Base-by-base conservation (phyloP, 768 basidiomycete species). In the Psilocybe azurescens region DNA sequence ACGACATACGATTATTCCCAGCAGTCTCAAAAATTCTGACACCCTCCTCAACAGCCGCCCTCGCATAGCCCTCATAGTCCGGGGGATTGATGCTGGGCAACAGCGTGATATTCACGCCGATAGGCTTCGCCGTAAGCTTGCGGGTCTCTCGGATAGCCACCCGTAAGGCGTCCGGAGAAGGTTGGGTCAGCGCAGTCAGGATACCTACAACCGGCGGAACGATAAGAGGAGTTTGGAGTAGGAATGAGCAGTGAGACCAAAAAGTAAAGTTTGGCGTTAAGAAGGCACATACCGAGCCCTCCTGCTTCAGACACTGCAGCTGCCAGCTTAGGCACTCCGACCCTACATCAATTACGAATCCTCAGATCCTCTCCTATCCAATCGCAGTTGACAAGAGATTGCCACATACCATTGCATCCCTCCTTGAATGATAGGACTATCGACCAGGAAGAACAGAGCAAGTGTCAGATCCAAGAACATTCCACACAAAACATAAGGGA, bases 21-120 rank as follows among this genome's bases (percentile, higher is more conserved):
- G 95, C 95, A 0, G 95, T 97, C 79, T 97, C 95, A 70, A 95
- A 93, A 47, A 97, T 89, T 69, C 74, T 81, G n/a, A 97, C 84
- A 6, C 93, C 93, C 71, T 96, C 95, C 63, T 92, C 93, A 51
- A 95, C 86, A 8, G 94, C 90, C 7, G 82, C 93, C 38, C 88
- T 79, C 0, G 91, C 91, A 67, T 90, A 95, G 11, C 90, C 93
- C 56, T 84, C 88, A 70, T 98, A 97, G 67, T 95, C 93, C 2
- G 96, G 96, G 0, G 95, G 94, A 59, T 88, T 92, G 67, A 97
- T 97, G 33, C 85, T 86, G 0, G 96, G 95, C 24, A 97, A 80
- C n/a, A 95, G 75, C 0, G 93, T 95, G 65, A 94, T 85, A 69
- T 95, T 94, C 54, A 94, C 91, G 13, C 91, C 93, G 71, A 97